Base-by-base conservation (phyloP, 257 asterid species). In the Thymus mandschuricus region DNA sequence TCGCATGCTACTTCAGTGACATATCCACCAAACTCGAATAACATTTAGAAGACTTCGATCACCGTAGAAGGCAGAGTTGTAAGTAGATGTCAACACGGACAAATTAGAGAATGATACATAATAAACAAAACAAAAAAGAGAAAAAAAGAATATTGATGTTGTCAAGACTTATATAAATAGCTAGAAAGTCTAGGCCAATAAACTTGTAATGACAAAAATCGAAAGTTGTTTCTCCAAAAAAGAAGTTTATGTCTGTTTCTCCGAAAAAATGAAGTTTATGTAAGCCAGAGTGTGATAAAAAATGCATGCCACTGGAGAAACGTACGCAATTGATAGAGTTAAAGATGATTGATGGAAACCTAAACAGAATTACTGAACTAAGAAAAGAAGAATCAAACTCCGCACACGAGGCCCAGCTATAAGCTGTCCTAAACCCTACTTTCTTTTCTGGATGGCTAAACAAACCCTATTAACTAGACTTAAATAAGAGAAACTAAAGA, bases 31-130 rank as follows among this genome's bases (percentile, higher is more conserved):
- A 28, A 41, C 45, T 70, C 5, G 30, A 4, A 8, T 6, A 15
- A 8, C 8, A n/a, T 31, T 31, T 30, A n/a, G 67, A 66, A 66
- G 11, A 51, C 64, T 38, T 35, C 56, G 45, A 61, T 46, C 69
- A 49, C 34, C 41, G 60, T n/a, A 21, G 15, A 51, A 33, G 61
- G 21, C 21, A 21, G 54, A 68, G 55, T 12, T 40, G 44, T 59
- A 10, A 10, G 41, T 10, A 40, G 43, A 0, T 21, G 57, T 13
- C 8, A 40, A 9, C 34, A 3, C 8, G 31, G 6, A 6, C 11
- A 30, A 9, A 41, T 27, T 5, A 67, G 52, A 35, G 51, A 51
- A 9, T 6, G 43, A 6, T 43, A 8, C 68, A 58, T 12, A 58
- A 30, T n/a, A 15, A 66, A 21, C 48, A 59, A 21, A 21, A 21